phyloP scores from a whole-genome alignment of 176 grass and related monocot species.

The Carex myosuroides region DNA sequence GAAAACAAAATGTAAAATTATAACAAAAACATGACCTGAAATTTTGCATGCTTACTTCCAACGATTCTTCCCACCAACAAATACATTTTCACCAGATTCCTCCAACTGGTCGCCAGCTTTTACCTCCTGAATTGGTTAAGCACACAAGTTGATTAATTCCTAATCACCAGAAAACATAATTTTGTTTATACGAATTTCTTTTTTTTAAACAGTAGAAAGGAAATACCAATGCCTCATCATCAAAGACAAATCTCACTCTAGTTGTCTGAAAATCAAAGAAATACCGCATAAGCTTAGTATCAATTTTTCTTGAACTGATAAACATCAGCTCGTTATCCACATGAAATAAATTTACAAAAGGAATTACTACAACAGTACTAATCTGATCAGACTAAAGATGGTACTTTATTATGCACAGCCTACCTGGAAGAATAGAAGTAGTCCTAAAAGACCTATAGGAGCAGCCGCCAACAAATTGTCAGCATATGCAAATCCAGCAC shows the following conservation, averaged over 20 bases:
- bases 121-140: constrained; percentile 52
- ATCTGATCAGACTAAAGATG: neutral
- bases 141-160: constrained; percentile 9
- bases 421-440: constrained; percentile 77
- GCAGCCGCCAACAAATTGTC: constrained; percentile 82
- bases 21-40: neutral
- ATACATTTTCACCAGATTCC: constrained; percentile 80
- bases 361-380: neutral
- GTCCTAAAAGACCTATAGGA: constrained; percentile 65
- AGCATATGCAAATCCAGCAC: constrained; percentile 62
- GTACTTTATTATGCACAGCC: neutral
- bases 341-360: neutral
- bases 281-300: constrained; percentile 2
- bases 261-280: constrained; percentile 51
- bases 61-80: constrained; percentile 90
- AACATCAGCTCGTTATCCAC: neutral
- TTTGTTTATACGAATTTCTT: neutral
- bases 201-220: constrained; percentile 17
- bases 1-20: neutral
- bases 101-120: constrained; percentile 66
- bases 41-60: constrained; percentile 56
- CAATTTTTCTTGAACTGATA: neutral
- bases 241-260: constrained; percentile 90
- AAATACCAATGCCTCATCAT: constrained; percentile 82
- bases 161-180: neutral